Evolutionary conservation across 257 asterid genomes (phyloP).

Genomic region (Solanum pinnatisectum): DNA sequence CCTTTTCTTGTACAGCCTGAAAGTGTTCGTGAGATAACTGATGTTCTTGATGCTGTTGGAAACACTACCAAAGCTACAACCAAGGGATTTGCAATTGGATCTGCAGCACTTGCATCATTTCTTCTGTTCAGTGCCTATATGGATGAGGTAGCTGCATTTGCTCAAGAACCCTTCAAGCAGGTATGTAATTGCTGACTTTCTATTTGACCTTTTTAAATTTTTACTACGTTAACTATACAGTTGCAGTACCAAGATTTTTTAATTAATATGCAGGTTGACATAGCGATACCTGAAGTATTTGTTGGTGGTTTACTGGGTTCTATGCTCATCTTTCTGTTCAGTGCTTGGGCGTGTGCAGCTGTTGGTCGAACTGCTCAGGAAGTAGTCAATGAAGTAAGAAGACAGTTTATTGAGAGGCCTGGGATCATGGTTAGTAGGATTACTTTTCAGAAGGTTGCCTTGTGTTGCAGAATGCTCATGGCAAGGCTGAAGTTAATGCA

Average conservation of each 20-base stretch:
- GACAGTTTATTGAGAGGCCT: conserved; percentile 98
- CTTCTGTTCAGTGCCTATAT: conserved; percentile 97
- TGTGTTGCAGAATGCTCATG: background rate
- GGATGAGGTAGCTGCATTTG: conserved; percentile 94
- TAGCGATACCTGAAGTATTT: conserved; percentile 97
- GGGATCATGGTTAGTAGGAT: conserved; percentile 83
- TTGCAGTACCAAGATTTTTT: background rate
- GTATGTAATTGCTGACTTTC: conserved; percentile 15
- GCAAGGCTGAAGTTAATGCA: background rate
- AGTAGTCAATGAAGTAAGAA: conserved; percentile 96
- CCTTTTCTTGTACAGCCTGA: conserved; percentile 61
- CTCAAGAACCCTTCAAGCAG: conserved; percentile 66
- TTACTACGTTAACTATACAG: background rate
- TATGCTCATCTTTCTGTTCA: conserved; percentile 88
- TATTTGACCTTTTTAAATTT: background rate
- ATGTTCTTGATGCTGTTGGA: conserved; percentile 97
- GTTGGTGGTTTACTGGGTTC: conserved; percentile 95
- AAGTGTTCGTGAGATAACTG: conserved; percentile 95
- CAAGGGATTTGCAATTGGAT: conserved; percentile 99
- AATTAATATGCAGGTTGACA: conserved; percentile 62
- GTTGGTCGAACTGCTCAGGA: conserved; percentile 99
- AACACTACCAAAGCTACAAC: conserved; percentile 99
- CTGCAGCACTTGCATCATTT: conserved; percentile 98
- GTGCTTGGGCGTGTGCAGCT: conserved; percentile 99
- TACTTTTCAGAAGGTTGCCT: background rate